Evolutionary conservation across 495 filamentous ascomycete genomes (phyloP).

Genomic region (Acidiella bohemica): DNA sequence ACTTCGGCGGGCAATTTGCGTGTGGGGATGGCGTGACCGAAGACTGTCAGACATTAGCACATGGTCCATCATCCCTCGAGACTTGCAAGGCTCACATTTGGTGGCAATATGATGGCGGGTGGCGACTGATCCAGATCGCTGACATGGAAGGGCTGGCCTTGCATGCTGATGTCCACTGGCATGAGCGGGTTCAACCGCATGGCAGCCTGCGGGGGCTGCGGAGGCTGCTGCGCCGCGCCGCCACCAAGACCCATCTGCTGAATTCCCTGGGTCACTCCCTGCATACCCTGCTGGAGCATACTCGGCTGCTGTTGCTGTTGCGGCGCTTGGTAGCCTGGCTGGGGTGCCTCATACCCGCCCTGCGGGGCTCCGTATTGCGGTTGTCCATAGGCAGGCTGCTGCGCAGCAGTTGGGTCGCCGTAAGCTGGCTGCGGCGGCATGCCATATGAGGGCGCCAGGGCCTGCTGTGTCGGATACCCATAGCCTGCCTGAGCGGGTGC

Average conservation of each 20-base stretch:
- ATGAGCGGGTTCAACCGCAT: constrained; percentile 73
- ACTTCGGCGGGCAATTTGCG: constrained; percentile 87
- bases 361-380: constrained; percentile 37
- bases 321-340: constrained; percentile 47
- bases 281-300: constrained; percentile 39
- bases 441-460: constrained; percentile 19
- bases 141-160: constrained; percentile 86
- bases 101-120: constrained; percentile 78
- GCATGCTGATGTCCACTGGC: constrained; percentile 59
- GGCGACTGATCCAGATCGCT: constrained; percentile 84
- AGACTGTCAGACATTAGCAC: constrained; percentile 45
- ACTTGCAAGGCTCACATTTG: constrained; percentile 54
- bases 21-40: constrained; percentile 85
- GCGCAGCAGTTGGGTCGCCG: constrained; percentile 14
- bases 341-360: constrained; percentile 53
- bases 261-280: constrained; percentile 70
- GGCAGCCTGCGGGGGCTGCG: constrained; percentile 36
- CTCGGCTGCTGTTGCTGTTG: constrained; percentile 37
- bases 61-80: too few species aligned
- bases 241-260: constrained; percentile 63
- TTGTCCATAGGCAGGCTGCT: constrained; percentile 21
- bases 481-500: constrained; percentile 13
- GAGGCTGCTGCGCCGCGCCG: constrained; percentile 9
- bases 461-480: constrained; percentile 16
- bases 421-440: constrained; percentile 21